Conservation (phyloP, 1,139 yeast genomes). For the Kodamaea sp. region DNA sequence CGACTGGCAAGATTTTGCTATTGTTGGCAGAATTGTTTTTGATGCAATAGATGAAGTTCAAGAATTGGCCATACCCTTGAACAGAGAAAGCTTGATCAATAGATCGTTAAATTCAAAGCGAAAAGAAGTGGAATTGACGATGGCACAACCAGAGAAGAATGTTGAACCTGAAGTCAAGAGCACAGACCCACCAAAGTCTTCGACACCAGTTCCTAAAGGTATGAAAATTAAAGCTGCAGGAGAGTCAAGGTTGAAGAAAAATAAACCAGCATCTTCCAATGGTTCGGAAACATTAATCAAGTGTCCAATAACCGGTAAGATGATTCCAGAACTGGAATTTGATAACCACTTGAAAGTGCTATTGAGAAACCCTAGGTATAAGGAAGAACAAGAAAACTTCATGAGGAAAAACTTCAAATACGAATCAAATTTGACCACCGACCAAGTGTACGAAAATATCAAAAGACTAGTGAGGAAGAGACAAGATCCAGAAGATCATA, state of each 20-base stretch:
- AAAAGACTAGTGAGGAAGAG: slow-evolving; percentile 55
- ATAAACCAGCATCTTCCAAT: slow-evolving; percentile 14
- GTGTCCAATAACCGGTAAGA: slow-evolving; percentile 74
- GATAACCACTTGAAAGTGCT: slow-evolving; percentile 73
- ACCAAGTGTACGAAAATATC: slow-evolving; percentile 75
- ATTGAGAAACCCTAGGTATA: slow-evolving; percentile 76
- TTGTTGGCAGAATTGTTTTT: slow-evolving; percentile 70
- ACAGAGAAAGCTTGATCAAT: slow-evolving; percentile 59
- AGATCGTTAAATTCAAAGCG: slow-evolving; percentile 53
- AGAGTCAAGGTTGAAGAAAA: slow-evolving; percentile 53
- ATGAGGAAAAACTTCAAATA: slow-evolving; percentile 60
- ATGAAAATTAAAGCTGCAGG: slow-evolving; percentile 73
- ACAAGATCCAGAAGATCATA: slow-evolving; percentile 12
- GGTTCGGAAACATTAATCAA: slow-evolving; percentile 42
- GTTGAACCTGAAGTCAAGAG: slow-evolving; percentile 5
- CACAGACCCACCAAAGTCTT: background rate
- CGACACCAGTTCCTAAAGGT: slow-evolving; percentile 48
- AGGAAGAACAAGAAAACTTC: slow-evolving; percentile 66
- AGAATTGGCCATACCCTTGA: slow-evolving; percentile 62
- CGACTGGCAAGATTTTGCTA: slow-evolving; percentile 83
- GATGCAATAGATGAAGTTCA: slow-evolving; percentile 64
- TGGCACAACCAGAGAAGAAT: slow-evolving; percentile 1
- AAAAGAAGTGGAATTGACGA: background rate
- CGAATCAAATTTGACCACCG: slow-evolving; percentile 63
- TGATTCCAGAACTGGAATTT: slow-evolving; percentile 70